phyloP scores from a whole-genome alignment of 805 yeast species.

The Barnettozyma sucrosica region DNA sequence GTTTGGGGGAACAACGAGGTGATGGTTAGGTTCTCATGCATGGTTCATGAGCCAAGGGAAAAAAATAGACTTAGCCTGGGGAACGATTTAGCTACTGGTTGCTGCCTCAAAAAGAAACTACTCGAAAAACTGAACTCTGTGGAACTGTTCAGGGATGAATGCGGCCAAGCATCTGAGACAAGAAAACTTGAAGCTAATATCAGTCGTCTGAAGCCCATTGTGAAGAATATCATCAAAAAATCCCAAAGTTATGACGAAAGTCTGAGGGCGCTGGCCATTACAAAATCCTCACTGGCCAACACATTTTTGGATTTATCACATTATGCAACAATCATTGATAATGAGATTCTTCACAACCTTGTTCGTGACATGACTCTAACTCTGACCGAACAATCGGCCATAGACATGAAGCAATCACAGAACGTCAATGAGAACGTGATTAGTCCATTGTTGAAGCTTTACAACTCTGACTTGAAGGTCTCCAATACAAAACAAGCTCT shows the following conservation, averaged over 20 bases:
- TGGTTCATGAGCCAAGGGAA: not conserved
- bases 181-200: conserved; percentile 10
- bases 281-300: conserved; percentile 15
- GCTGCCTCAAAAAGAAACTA: not conserved
- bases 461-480: conserved; percentile 19
- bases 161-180: conserved; percentile 8
- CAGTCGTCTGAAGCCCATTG: conserved; percentile 3
- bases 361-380: conserved; percentile 13
- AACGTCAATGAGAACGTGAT: conserved; percentile 13
- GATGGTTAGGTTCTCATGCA: conserved; percentile 1
- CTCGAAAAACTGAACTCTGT: not conserved
- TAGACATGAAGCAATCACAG: conserved; percentile 19
- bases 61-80: not conserved
- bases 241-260: conserved; percentile 18
- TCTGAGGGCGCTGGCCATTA: conserved; percentile 17
- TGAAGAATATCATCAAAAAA: conserved; percentile 16
- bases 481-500: conserved; percentile 10
- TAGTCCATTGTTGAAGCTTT: conserved; percentile 14
- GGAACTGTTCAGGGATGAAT: conserved; percentile 7
- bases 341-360: conserved; percentile 11
- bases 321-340: conserved; percentile 7
- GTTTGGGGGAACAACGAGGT: conserved; percentile 4
- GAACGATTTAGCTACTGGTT: not conserved
- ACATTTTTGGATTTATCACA: conserved; percentile 15
- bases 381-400: conserved; percentile 17